Evolutionary conservation across 2,329 filamentous ascomycete species (phyloP), one percentile per base, ranked within the genome.

Genomic region (Aspergillus ustus): DNA sequence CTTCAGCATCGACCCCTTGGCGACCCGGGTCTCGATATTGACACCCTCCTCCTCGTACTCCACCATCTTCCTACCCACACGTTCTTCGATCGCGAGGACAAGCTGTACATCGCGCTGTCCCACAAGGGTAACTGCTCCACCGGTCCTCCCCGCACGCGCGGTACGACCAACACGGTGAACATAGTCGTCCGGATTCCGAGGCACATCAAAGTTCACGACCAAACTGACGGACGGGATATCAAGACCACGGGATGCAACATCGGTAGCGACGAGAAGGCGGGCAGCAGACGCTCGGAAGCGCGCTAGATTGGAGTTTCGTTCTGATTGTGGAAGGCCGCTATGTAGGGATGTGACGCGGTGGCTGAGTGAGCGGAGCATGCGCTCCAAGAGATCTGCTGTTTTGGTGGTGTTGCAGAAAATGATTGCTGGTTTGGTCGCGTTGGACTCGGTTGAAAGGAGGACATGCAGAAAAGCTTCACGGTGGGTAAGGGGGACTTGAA

Each of bases 91-190:
- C 1, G 91, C 92, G 59, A 94, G 83, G n/a, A 98, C 86, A 7
- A 98, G 84, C 70, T 93, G 88, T 1, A 98, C 93, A 76, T 99
- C 95, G 61, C 94, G 85, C 82, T 98, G 94, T 2, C 95, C 94
- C 2, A 99, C 90, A 69, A 99, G 87, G 2, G 92, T 96, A 17
- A 97, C 87, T 5, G 91, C 88, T 66, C 93, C 89, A 70, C 95
- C 95, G 57, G 83, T 84, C 49, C 93, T 86, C 0, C 95, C 95
- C 0, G 95, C 95, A 85, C 95, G 89, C 3, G 95, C 95, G 13
- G 95, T 99, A 78, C 95, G 90, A 75, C 95, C 95, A 54, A 97
- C 94, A 13, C 95, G 88, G 80, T 99, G 95, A 67, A 99, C 95
- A 76, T 99, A 99, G 78, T 97, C 94, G 75, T 97, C 93, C 3